A percentile compares a stretch with the other conserved stretches of the same genome.
Conservation (phyloP, 2,329 filamentous ascomycete genomes). For the Colletotrichum acutatum region DNA sequence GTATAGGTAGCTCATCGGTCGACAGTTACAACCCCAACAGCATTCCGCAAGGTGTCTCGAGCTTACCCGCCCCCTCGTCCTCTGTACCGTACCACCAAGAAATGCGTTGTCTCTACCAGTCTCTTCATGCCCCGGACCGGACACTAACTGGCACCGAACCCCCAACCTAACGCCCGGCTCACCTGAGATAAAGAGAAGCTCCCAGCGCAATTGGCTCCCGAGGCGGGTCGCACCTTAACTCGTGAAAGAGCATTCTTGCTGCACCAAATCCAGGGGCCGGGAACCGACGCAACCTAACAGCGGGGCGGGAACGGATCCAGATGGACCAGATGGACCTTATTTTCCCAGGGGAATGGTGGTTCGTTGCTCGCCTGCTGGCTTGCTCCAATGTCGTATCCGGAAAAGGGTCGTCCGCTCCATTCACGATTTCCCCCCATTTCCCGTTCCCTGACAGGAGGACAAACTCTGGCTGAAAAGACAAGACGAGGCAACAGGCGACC, state of each 20-base stretch:
- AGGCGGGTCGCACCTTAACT: constrained; percentile 10
- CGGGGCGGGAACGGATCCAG: constrained; percentile 12
- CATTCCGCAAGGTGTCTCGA: constrained; percentile 3
- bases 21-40: not conserved
- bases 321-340: constrained; percentile 17
- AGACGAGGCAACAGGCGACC: not conserved
- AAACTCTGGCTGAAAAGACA: not conserved
- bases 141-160: not conserved
- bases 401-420: not conserved
- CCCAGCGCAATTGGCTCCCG: not conserved
- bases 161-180: not conserved
- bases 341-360: constrained; percentile 14
- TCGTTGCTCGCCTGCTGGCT: not conserved
- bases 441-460: not conserved
- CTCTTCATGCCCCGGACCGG: not conserved
- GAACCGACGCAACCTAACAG: constrained; percentile 14
- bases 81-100: not conserved
- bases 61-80: not conserved
- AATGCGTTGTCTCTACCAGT: constrained; percentile 3
- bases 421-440: not conserved
- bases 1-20: not conserved
- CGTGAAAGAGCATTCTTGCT: not conserved
- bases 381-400: not conserved
- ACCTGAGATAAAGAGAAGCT: not conserved
- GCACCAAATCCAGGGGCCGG: constrained; percentile 4